Evolutionary conservation across 2,329 filamentous ascomycete species (phyloP).

Genomic region (Alternaria solani): DNA sequence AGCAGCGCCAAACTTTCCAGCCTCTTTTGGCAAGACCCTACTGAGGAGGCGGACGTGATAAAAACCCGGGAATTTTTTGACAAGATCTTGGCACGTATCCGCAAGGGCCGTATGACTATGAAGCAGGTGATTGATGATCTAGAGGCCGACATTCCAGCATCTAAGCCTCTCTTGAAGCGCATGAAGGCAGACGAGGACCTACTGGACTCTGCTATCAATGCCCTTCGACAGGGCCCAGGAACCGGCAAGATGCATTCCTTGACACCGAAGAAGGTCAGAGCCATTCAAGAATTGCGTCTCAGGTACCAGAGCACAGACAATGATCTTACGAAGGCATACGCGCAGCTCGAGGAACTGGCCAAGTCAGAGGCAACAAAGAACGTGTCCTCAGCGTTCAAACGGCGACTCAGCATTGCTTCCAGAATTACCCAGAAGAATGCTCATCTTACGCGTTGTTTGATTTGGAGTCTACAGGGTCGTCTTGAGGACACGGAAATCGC

Average conservation of each 20-base stretch:
- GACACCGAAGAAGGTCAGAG: constrained; percentile 19
- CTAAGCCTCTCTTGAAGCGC: constrained; percentile 34
- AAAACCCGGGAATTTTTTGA: constrained; percentile 32
- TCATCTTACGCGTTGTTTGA: constrained; percentile 38
- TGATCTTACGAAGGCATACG: constrained; percentile 28
- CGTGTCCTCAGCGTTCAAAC: constrained; percentile 25
- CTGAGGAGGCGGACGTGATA: constrained; percentile 32
- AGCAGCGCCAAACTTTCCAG: constrained; percentile 35
- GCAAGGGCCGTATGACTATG: constrained; percentile 33
- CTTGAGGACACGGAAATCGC: constrained; percentile 31
- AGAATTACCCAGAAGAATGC: constrained; percentile 37
- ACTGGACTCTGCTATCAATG: constrained; percentile 23
- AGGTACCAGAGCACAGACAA: constrained; percentile 29
- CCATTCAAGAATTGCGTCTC: constrained; percentile 19
- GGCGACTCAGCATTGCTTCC: constrained; percentile 33
- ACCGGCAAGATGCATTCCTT: constrained; percentile 10
- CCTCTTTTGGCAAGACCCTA: constrained; percentile 45
- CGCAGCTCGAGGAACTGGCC: constrained; percentile 18
- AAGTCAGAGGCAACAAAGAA: constrained; percentile 13
- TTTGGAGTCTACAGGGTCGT: constrained; percentile 40
- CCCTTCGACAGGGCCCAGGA: constrained; percentile 16
- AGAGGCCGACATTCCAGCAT: constrained; percentile 36
- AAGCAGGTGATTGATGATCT: constrained; percentile 38
- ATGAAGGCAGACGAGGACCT: constrained; percentile 37
- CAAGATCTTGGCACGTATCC: constrained; percentile 27